phyloP scores from a whole-genome alignment of 768 basidiomycete species.

The Boletus barrowsii region DNA sequence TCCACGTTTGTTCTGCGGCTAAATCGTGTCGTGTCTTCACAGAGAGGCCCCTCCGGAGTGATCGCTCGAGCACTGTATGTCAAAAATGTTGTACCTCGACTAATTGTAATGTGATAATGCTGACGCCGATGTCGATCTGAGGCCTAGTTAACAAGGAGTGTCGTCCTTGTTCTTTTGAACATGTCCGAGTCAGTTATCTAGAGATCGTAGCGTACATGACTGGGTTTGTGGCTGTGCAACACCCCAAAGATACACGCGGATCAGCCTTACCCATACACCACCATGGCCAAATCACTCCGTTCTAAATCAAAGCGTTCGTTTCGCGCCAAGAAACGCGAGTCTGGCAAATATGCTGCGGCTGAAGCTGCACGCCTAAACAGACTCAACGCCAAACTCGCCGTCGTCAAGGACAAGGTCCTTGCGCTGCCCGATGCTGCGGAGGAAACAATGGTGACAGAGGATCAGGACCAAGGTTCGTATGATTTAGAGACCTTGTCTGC shows the following conservation, averaged over 20 bases:
- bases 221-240: constrained; percentile 8
- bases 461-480: constrained; percentile 57
- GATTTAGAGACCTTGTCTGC: constrained; percentile 26
- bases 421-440: constrained; percentile 23
- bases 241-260: too few relatives aligned
- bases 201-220: too few relatives aligned
- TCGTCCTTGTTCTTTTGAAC: too few relatives aligned
- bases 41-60: constrained; percentile 69
- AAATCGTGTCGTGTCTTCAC: constrained; percentile 38
- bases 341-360: constrained; percentile 70
- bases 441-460: constrained; percentile 34
- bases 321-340: constrained; percentile 73
- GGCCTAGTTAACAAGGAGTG: not conserved
- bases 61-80: constrained; percentile 6
- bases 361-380: constrained; percentile 76
- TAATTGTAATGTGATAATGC: constrained; percentile 4
- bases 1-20: constrained; percentile 4
- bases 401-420: constrained; percentile 36
- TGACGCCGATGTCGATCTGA: constrained; percentile 3
- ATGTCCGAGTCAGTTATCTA: too few relatives aligned
- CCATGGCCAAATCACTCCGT: constrained; percentile 77
- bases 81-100: constrained; percentile 11
- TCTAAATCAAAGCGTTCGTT: constrained; percentile 79
- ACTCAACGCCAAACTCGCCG: constrained; percentile 63
- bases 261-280: not conserved